Evolutionary conservation across 345 rosid species (phyloP), one percentile per base, ranked within the genome.

Genomic region (Aurinia saxatilis): DNA sequence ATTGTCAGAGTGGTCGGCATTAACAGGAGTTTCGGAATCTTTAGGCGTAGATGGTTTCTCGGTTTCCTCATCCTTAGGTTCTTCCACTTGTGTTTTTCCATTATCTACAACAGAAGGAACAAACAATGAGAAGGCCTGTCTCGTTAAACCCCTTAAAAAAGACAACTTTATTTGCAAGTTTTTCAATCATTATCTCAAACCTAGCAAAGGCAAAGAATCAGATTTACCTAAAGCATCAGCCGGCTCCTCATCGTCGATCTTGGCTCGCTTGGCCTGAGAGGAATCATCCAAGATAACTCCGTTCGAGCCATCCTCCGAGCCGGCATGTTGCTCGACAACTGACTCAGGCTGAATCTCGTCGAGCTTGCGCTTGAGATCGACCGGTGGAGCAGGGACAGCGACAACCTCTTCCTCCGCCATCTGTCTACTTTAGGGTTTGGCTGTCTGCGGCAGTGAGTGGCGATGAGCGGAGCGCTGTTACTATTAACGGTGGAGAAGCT

Each of bases 301-400:
- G 4, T 63, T 51, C 9, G 60, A 40, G 3, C 65, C 10, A 7
- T 60, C 47, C 17, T 10, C 34, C 6, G 57, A 42, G 10, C 5
- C 9, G 4, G 33, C 38, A 35, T 18, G 55, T 25, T 10, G 54
- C 37, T 61, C 65, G 25, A 50, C 40, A 52, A 39, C 67, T n/a
- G n/a, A n/a, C 10, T 74, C 82, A 17, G 71, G 44, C 60, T 84
- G 83, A 35, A 82, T 15, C 7, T 75, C 87, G 6, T 80, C 83
- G 34, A 83, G 84, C 81, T 90, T 90, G 66, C 97, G 80, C 72
- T 90, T 90, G 73, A 74, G 84, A 77, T 90, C 92, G 51, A 71
- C 15, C 0, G 74, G 74, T 1, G 73, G 74, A 11, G 58, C 25
- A n/a, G 76, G 60, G 45, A 61, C 31, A 19, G 75, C 65, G n/a